These are phyloP conservation scores for Cryoendolithus antarcticus DNA, from an alignment of 2,329 filamentous ascomycete species.

Conservation along the genomic window DNA sequence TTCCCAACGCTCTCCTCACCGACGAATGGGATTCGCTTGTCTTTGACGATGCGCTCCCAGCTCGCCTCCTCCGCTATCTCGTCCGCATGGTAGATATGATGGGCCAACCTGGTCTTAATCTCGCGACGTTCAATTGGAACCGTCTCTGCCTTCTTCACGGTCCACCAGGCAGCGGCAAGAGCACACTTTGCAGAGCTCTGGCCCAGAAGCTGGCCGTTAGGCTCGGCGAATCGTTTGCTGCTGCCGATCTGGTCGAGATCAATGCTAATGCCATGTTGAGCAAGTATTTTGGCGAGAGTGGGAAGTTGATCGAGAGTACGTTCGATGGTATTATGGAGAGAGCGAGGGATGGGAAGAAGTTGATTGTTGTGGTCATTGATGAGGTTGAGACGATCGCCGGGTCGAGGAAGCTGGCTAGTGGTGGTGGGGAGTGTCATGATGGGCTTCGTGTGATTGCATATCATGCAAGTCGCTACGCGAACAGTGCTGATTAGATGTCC, in stretches of 20 bases:
- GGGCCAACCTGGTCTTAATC: conserved; percentile 24
- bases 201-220: conserved; percentile 40
- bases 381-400: conserved; percentile 38
- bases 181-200: conserved; percentile 33
- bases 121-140: conserved; percentile 33
- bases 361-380: conserved; percentile 38
- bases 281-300: conserved; percentile 37
- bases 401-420: conserved; percentile 28
- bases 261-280: conserved; percentile 34
- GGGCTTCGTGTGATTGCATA: conserved; percentile 27
- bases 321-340: conserved; percentile 28
- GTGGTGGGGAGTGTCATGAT: conserved; percentile 33
- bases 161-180: conserved; percentile 33
- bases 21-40: conserved; percentile 35
- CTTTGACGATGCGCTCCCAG: conserved; percentile 31
- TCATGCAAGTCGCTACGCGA: no score
- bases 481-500: not conserved
- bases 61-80: conserved; percentile 28
- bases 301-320: conserved; percentile 30
- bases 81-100: conserved; percentile 27
- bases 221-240: conserved; percentile 24
- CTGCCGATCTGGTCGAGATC: conserved; percentile 30
- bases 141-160: conserved; percentile 32
- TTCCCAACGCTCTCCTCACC: conserved; percentile 30
- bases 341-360: conserved; percentile 27